Evolutionary conservation across 2,329 filamentous ascomycete species (phyloP).

Genomic region (Nectriaceae sp.): DNA sequence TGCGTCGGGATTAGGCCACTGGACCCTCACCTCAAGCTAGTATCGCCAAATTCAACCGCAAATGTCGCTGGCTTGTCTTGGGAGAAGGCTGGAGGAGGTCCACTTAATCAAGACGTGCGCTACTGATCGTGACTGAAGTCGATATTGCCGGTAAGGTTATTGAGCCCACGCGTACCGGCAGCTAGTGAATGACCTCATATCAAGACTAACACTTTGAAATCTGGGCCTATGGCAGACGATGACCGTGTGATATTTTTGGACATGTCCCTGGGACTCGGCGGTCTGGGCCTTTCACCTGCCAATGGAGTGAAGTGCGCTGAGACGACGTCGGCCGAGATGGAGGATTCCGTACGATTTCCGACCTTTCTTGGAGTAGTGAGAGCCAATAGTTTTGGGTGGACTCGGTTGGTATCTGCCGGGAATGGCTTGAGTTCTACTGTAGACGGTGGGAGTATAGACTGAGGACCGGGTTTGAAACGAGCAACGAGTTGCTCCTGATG

Average conservation of each 20-base stretch:
- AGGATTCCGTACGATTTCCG: neutral
- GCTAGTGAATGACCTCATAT: slow-evolving; percentile 26
- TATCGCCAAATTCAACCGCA: slow-evolving; percentile 1
- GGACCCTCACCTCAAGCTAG: too few species aligned
- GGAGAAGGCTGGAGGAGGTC: too few species aligned
- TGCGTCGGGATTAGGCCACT: slow-evolving; percentile 2
- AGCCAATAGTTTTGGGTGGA: neutral
- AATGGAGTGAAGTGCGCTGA: slow-evolving; percentile 10
- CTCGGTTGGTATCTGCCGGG: slow-evolving; percentile 3
- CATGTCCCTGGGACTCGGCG: slow-evolving; percentile 4
- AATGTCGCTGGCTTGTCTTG: too few species aligned
- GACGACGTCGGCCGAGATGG: slow-evolving; percentile 21
- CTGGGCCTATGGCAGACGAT: slow-evolving; percentile 25
- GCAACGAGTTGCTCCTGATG: too few species aligned
- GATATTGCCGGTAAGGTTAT: slow-evolving; percentile 12
- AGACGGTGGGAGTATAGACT: slow-evolving; percentile 13
- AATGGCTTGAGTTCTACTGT: slow-evolving; percentile 16
- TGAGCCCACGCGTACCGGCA: slow-evolving; percentile 2
- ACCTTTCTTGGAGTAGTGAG: neutral
- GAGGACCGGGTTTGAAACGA: slow-evolving; percentile 19
- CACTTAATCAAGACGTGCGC: too few species aligned
- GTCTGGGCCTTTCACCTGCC: slow-evolving; percentile 8
- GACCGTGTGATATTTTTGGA: slow-evolving; percentile 14
- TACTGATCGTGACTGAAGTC: too few species aligned
- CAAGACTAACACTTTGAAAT: too few species aligned